Base-by-base conservation (phyloP, 345 rosid species). In the Xanthoceras sorbifolium region DNA sequence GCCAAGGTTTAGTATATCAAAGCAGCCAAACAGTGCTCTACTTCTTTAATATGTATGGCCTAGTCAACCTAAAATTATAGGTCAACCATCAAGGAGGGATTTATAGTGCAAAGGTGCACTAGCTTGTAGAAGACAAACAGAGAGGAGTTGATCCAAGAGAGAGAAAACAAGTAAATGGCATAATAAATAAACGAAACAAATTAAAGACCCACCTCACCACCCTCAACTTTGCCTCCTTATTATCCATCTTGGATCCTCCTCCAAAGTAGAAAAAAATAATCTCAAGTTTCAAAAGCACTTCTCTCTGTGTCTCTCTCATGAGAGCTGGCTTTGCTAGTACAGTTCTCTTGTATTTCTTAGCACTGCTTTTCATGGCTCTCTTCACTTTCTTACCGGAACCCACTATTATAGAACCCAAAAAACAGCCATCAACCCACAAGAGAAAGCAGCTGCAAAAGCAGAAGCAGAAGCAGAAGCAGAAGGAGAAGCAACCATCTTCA, bases 401-500 rank as follows among this genome's bases (percentile, higher is more conserved):
- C 38, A 59, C 76, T 48, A 10, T 71, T 44, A 9, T 71, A 6
- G 79, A 82, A 26, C 66, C 80, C 50, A 66, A 73, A 17, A 80
- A 80, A 70, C 67, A 77, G 1, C 82, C 54, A 1, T 76, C 88
- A 17, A 85, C 79, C 36, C 71, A 72, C n/a, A 84, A 79, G 73
- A 71, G 28, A 52, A 68, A 71, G 28, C 78, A 81, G 32, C 82
- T 76, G 54, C 80, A 87, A 15, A 77, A 84, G 26, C 65, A 60
- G 65, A 57, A 55, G 12, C 61, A 55, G 12, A 55, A 20, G 72
- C 63, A 48, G 44, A 79, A 79, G 64, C 81, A 71, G 32, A 82
- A 83, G 76, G 81, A 78, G 55, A 90, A 90, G 75, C 91, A 85
- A 25, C 85, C 89, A 11, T 93, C 98, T 50, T 93, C 99, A 57